Evolutionary conservation across 2,329 filamentous ascomycete genomes (phyloP), one percentile per base, ranked within the genome.

Genomic region (Lasiodiplodia gonubiensis): DNA sequence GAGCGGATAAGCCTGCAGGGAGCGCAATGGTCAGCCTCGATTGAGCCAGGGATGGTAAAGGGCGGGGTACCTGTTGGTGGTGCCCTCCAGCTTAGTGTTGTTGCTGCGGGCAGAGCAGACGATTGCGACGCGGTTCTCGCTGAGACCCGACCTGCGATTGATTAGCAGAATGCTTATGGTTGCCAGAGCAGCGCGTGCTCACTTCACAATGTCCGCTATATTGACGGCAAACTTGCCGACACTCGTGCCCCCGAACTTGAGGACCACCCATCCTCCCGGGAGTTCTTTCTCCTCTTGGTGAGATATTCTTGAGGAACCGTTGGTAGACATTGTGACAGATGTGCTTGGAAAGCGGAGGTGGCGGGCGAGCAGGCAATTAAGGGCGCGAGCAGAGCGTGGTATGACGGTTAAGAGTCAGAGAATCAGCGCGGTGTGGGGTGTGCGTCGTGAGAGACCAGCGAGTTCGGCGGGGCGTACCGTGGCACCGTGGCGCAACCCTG

Each of bases 31-130:
- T 59, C 52, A 66, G 52, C 37, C 14, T 51, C 52, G 10, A 37
- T 63, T 16, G 55, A 27, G 66, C 39, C 18, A 25, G 16, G 2
- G 23, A 33, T n/a, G 55, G 55, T 49, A 46, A 64, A 27, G 33
- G 37, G 69, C 65, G 78, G 86, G 90, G 87, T 82, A 94, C 91
- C 93, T 88, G 81, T 96, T 98, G 46, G 95, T 99, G 68, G 95
- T 99, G 69, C 95, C 95, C 73, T 96, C 93, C 66, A 90, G 88
- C 83, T 99, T 99, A 78, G 94, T 97, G 70, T 93, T 94, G 69
- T 92, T 95, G 81, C 93, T 97, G 77, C 95, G 86, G 51, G 95
- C 95, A 69, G 95, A 99, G 82, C 95, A 99, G 68, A 99, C 94
- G 67, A 99, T 90, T 67, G 93, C 94, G 71, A 97, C 89, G 78